Evolutionary conservation across 371 early-diverging fungal genomes (phyloP), one percentile per base, ranked within the genome.

Genomic region (Syncephalis fuscata): DNA sequence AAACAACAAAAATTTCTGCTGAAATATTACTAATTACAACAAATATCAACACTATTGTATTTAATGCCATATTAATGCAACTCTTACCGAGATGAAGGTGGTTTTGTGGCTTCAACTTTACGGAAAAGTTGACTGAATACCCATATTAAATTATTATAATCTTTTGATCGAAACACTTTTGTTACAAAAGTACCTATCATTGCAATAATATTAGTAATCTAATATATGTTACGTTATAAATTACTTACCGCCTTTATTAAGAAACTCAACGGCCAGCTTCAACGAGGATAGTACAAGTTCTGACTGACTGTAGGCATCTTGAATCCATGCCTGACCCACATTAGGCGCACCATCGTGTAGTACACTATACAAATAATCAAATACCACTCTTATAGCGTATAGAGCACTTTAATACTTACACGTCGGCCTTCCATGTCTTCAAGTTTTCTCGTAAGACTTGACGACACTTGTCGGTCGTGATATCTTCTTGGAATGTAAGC

Each of bases 311-410:
- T 82, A 99, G 24, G 99, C 95, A 74, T 99, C 99, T 50, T 95
- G 96, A 22, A 84, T 65, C 98, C 99, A 99, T 43, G 91, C 83
- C 38, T 85, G 68, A 67, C 99, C 99, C 42, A 99, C 98, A 58
- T 99, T 99, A 39, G 99, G 99, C 25, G 99, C 99, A 74, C 99
- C 99, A 63, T 99, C 99, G 75, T 99, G 98, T 49, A 99, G 82
- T 24, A 99, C 85, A 39, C 81, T 83, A 55, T 26, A 24, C 44
- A 42, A 32, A 23, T 21, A 42, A 19, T 45, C 17, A 40, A 49
- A 21, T 27, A 24, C 26, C 45, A 41, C 43, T 43, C 14, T n/a
- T 46, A 23, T 44, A 25, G 43, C 16, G 15, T 8, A 37, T 10
- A 38, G 41, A 38, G 17, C 39, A 15, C 52, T 24, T 21, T 16